Evolutionary conservation across 257 asterid genomes (phyloP), one percentile per base, ranked within the genome.

Genomic region (Verbascum thapsus): DNA sequence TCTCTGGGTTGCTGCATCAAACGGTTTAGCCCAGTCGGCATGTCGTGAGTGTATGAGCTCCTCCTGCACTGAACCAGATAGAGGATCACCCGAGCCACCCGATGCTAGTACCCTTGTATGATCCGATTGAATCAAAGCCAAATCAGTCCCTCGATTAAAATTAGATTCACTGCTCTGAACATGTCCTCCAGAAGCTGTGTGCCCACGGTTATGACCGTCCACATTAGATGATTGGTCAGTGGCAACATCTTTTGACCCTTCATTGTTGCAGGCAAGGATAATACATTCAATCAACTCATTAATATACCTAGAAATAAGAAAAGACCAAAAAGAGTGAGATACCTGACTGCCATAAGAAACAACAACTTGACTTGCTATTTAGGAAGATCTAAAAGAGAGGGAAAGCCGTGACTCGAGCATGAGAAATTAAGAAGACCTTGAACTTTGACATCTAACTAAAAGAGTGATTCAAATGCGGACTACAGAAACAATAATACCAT

Each of bases 1-100:
- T 83, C 98, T 85, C 84, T 90, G 98, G 51, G 87, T 88, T 52
- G 96, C 96, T 62, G 98, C 98, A 62, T 94, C 97, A 67, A 87
- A 81, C 52, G 51, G 82, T 71, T 87, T 85, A 30, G 95, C 99
- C 99, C 99, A 94, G 56, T 85, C 95, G 70, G 88, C 90, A 40
- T 94, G 74, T 20, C 83, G 83, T 34, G 81, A 59, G 59, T 69
- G 88, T 22, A 51, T 44, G 53, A 71, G 44, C 73, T 77, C 91
- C 62, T 78, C 96, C 69, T 61, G 66, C 42, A 45, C 41, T 45
- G 72, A 57, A 70, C 64, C 71, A 61, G 82, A 72, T 58, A 63
- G 26, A 37, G 69, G 61, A 67, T 54, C 80, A 54, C 72, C 87
- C 49, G 78, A 73, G 66, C 67, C 57, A 64, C 63, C 78, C 5